Conservation (phyloP, 2,329 filamentous ascomycete genomes). For the Aspergillus felis region DNA sequence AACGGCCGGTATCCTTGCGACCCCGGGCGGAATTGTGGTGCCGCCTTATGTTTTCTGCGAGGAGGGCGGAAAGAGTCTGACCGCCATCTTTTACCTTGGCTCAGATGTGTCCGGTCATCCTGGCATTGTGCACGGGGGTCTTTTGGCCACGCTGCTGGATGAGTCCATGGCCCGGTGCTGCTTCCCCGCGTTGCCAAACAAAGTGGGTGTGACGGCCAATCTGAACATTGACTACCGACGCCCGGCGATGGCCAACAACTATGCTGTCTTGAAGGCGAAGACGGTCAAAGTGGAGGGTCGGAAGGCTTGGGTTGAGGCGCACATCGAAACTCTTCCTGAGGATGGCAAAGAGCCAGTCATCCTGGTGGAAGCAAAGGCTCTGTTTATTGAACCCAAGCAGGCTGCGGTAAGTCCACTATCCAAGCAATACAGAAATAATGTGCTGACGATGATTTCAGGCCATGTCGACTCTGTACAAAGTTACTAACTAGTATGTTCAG, state of each 20-base stretch:
- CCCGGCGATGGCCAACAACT: slow-evolving; percentile 71
- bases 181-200: slow-evolving; percentile 82
- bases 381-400: slow-evolving; percentile 86
- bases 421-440: neutral
- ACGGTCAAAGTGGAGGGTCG: slow-evolving; percentile 85
- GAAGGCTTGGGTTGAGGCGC: slow-evolving; percentile 90
- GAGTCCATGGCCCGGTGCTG: slow-evolving; percentile 85
- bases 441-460: slow-evolving; percentile 10
- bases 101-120: slow-evolving; percentile 81
- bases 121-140: slow-evolving; percentile 83
- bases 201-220: slow-evolving; percentile 76
- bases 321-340: slow-evolving; percentile 71
- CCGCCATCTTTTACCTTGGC: slow-evolving; percentile 74
- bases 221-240: slow-evolving; percentile 77
- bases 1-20: slow-evolving; percentile 74
- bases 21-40: slow-evolving; percentile 70
- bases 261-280: slow-evolving; percentile 71
- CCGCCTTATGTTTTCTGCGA: slow-evolving; percentile 77
- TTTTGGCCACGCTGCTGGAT: slow-evolving; percentile 88
- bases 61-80: slow-evolving; percentile 62
- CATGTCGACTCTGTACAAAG: slow-evolving; percentile 24
- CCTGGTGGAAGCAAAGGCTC: slow-evolving; percentile 74
- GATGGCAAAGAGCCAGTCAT: slow-evolving; percentile 61
- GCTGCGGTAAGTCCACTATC: slow-evolving; percentile 60
- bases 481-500: slow-evolving; percentile 6